These are phyloP conservation scores for Melampsora larici-populina DNA, from an alignment of 1,284 basidiomycete genomes.

Conservation along the genomic window DNA sequence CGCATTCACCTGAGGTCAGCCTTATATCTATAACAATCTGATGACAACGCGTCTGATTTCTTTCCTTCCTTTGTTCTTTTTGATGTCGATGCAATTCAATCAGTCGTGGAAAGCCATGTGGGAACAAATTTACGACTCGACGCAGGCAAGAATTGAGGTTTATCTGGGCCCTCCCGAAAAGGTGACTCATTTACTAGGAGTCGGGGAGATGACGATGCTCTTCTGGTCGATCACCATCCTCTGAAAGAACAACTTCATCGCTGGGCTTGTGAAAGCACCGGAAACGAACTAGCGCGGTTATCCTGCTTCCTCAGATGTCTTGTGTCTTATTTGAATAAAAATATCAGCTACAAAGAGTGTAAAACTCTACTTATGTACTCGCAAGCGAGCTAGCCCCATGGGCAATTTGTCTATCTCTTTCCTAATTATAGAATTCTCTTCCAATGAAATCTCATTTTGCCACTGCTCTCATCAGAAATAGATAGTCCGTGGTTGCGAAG, in stretches of 20 bases:
- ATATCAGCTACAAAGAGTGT: too few relatives aligned
- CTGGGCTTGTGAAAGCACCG: too few relatives aligned
- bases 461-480: too few relatives aligned
- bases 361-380: too few relatives aligned
- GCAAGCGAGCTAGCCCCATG: too few relatives aligned
- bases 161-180: slow-evolving; percentile 31
- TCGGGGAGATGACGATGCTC: slow-evolving; percentile 39
- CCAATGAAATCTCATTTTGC: too few relatives aligned
- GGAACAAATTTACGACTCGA: slow-evolving; percentile 24
- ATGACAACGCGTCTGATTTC: neutral
- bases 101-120: slow-evolving; percentile 38
- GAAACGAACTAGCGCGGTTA: too few relatives aligned
- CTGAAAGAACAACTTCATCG: neutral
- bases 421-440: too few relatives aligned
- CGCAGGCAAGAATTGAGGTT: slow-evolving; percentile 23
- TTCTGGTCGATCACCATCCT: slow-evolving; percentile 36
- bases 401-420: too few relatives aligned
- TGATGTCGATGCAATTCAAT: neutral
- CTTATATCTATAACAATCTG: neutral
- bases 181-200: slow-evolving; percentile 30
- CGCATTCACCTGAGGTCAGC: slow-evolving; percentile 36
- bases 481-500: too few relatives aligned
- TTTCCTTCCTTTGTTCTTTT: neutral
- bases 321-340: too few relatives aligned
- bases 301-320: too few relatives aligned